phyloP scores from a whole-genome alignment of 495 filamentous ascomycete species.

The Aspergillus campestris region DNA sequence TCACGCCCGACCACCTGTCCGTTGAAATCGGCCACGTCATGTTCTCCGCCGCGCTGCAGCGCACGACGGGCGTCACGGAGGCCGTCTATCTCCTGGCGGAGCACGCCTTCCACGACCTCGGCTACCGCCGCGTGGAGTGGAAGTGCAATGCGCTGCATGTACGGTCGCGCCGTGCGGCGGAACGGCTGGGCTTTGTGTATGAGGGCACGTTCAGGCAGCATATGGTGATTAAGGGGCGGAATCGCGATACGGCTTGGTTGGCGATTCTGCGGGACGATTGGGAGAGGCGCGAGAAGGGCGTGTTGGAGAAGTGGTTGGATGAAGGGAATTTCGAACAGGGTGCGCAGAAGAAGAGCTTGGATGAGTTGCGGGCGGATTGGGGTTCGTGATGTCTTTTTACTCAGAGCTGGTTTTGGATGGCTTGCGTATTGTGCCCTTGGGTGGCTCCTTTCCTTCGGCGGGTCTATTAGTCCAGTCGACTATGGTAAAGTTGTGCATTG shows the following conservation, averaged over 20 bases:
- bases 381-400: too few relatives aligned
- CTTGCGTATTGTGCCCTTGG: too few relatives aligned
- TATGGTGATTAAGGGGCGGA: slow-evolving; percentile 36
- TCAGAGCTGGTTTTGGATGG: too few relatives aligned
- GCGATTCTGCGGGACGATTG: slow-evolving; percentile 38
- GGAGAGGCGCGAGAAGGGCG: slow-evolving; percentile 34
- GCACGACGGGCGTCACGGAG: slow-evolving; percentile 36
- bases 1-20: slow-evolving; percentile 22
- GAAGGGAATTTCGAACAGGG: slow-evolving; percentile 27
- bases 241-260: slow-evolving; percentile 41
- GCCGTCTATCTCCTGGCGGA: slow-evolving; percentile 32
- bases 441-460: too few relatives aligned
- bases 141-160: slow-evolving; percentile 38
- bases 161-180: slow-evolving; percentile 31
- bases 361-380: slow-evolving; percentile 2
- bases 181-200: slow-evolving; percentile 36
- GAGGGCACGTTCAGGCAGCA: slow-evolving; percentile 43
- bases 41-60: slow-evolving; percentile 30
- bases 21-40: slow-evolving; percentile 39
- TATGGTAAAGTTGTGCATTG: too few relatives aligned
- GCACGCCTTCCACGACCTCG: slow-evolving; percentile 32
- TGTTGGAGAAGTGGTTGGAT: slow-evolving; percentile 34
- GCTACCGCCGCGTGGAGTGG: slow-evolving; percentile 41
- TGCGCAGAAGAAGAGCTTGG: slow-evolving; percentile 23
- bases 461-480: too few relatives aligned